Percentiles rank a stretch among this genome's conserved stretches.
Conservation (phyloP, 208 protist species). For the Trypanosomatidae sp. region DNA sequence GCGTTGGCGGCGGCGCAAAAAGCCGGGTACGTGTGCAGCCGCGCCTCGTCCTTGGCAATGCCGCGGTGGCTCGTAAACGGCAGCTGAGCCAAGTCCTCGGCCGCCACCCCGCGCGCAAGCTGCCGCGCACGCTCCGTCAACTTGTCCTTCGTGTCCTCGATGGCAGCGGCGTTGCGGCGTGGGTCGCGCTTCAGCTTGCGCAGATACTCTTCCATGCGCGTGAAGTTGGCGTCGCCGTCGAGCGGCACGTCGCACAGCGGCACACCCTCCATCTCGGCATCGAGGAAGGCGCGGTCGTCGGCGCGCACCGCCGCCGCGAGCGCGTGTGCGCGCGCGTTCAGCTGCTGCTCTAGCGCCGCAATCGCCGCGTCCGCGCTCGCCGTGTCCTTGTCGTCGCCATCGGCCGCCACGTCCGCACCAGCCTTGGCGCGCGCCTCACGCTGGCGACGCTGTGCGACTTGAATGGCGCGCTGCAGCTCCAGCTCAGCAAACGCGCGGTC, state of each 20-base stretch:
- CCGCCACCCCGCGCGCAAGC: slow-evolving; percentile 38
- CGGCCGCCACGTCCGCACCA: too few species aligned
- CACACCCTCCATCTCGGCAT: slow-evolving; percentile 55
- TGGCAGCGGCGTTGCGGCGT: slow-evolving; percentile 27
- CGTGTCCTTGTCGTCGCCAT: slow-evolving; percentile 6
- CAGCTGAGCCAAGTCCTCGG: slow-evolving; percentile 41
- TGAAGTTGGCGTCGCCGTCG: slow-evolving; percentile 39
- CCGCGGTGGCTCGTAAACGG: slow-evolving; percentile 31
- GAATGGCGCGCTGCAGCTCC: slow-evolving; percentile 56
- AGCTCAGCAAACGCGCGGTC: slow-evolving; percentile 34
- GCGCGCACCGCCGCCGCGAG: slow-evolving; percentile 30
- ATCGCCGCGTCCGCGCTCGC: slow-evolving; percentile 15
- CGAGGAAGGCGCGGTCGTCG: slow-evolving; percentile 47
- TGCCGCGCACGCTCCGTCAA: slow-evolving; percentile 63
- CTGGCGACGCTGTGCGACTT: slow-evolving; percentile 34
- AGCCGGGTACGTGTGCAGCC: slow-evolving; percentile 41
- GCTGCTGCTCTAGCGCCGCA: slow-evolving; percentile 29
- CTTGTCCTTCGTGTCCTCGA: slow-evolving; percentile 46
- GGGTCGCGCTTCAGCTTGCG: slow-evolving; percentile 57
- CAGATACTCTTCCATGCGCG: slow-evolving; percentile 35
- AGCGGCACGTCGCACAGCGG: slow-evolving; percentile 39
- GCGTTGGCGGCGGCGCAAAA: slow-evolving; percentile 55
- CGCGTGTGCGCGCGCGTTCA: slow-evolving; percentile 63
- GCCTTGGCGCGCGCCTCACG: too few species aligned
- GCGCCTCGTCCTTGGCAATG: slow-evolving; percentile 55